Evolutionary conservation across 208 protist genomes (phyloP).

Genomic region (Trypanosoma cruzi): DNA sequence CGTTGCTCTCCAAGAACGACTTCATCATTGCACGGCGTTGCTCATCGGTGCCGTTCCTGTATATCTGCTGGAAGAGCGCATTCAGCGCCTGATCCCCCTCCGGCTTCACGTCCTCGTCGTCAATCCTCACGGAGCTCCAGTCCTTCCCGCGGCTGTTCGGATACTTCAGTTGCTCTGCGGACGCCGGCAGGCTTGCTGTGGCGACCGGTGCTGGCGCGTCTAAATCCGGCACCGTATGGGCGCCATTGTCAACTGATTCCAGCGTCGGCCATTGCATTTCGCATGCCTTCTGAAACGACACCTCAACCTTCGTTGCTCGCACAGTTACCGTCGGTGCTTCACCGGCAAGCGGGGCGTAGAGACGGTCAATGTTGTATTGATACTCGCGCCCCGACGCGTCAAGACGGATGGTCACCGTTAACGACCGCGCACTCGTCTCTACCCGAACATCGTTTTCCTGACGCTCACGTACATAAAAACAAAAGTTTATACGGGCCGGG

Average conservation of each 20-base stretch:
- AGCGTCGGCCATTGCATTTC: constrained; percentile 77
- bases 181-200: constrained; percentile 19
- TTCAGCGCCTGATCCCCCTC: constrained; percentile 93
- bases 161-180: constrained; percentile 60
- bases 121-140: constrained; percentile 72
- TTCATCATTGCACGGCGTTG: constrained; percentile 95
- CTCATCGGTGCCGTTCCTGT: constrained; percentile 90
- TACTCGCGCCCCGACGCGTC: constrained; percentile 71
- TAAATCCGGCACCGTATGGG: neutral
- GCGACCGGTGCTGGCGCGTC: constrained; percentile 5
- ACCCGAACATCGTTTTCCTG: constrained; percentile 58
- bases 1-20: constrained; percentile 94
- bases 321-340: constrained; percentile 40
- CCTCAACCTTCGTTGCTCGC: constrained; percentile 89
- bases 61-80: constrained; percentile 94
- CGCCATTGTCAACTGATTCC: constrained; percentile 34
- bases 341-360: constrained; percentile 55
- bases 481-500: constrained; percentile 57
- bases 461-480: constrained; percentile 87
- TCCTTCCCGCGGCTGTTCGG: constrained; percentile 88
- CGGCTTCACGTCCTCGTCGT: constrained; percentile 86
- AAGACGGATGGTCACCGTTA: constrained; percentile 62
- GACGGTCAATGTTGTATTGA: constrained; percentile 56
- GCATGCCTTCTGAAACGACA: constrained; percentile 57
- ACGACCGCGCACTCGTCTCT: constrained; percentile 28